phyloP scores from a whole-genome alignment of 257 asterid species.

The Lycium barbarum region DNA sequence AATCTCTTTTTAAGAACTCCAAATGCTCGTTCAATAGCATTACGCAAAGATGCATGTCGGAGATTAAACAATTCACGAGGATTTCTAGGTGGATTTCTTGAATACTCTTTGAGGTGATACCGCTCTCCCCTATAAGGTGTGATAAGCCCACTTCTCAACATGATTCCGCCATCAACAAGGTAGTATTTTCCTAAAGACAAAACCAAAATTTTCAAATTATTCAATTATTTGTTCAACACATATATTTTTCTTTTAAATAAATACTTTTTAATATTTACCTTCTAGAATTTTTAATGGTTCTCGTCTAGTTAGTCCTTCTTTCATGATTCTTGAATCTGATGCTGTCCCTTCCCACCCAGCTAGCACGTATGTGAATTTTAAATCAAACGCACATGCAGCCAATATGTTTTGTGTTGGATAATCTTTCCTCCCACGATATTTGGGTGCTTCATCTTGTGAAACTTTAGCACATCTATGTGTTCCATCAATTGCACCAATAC shows the following conservation, averaged over 20 bases:
- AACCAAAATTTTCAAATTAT: background rate
- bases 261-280: background rate
- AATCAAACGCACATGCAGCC: conserved; percentile 20
- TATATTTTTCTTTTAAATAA: background rate
- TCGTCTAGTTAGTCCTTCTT: background rate
- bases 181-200: background rate
- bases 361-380: conserved; percentile 27
- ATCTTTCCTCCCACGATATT: conserved; percentile 24
- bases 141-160: background rate
- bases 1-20: background rate
- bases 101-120: conserved; percentile 18
- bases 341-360: background rate
- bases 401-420: conserved; percentile 15
- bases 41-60: background rate
- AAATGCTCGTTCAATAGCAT: conserved; percentile 16
- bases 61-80: conserved; percentile 1
- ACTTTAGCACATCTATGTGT: conserved; percentile 10
- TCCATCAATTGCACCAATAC: conserved; percentile 30
- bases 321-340: background rate
- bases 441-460: background rate
- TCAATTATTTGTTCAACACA: background rate
- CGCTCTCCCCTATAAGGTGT: background rate
- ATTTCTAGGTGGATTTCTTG: background rate
- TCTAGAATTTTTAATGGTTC: background rate
- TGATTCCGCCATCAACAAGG: conserved; percentile 9